Percentiles rank a stretch among this genome's conserved stretches.
These are phyloP conservation scores for Benincasa hispida DNA, from an alignment of 306 rosid genomes.

Conservation along the genomic window DNA sequence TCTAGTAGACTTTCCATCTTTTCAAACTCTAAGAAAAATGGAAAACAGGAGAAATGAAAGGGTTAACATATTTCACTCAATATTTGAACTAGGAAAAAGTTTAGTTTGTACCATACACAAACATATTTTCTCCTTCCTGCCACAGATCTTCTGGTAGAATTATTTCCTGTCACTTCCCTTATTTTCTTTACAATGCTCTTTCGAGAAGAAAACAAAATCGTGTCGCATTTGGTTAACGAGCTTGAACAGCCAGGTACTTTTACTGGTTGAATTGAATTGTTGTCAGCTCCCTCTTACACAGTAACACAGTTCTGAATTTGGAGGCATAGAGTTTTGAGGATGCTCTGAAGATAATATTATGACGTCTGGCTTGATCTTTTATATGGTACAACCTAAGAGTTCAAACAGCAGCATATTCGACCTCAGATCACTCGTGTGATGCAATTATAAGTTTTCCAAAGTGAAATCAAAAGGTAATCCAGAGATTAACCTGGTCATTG, in stretches of 20 bases:
- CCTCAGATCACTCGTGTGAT: background rate
- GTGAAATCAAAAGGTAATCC: background rate
- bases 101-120: constrained; percentile 5
- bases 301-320: background rate
- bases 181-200: background rate
- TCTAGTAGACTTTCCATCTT: background rate
- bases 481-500: constrained; percentile 32
- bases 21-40: background rate
- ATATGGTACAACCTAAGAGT: background rate
- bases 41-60: background rate
- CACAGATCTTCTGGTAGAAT: constrained; percentile 2
- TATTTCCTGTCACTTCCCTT: background rate
- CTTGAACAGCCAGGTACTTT: background rate
- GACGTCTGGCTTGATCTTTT: background rate
- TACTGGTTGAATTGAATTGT: background rate
- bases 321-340: background rate
- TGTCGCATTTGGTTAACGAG: background rate
- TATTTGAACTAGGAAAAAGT: constrained; percentile 4
- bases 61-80: constrained; percentile 4
- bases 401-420: background rate
- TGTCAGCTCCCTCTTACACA: background rate
- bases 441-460: background rate
- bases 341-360: background rate
- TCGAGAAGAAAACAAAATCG: background rate
- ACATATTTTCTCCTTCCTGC: constrained; percentile 3